These are phyloP conservation scores for Ceratocystis harringtonii DNA, from an alignment of 2,329 filamentous ascomycete species.

Conservation along the genomic window DNA sequence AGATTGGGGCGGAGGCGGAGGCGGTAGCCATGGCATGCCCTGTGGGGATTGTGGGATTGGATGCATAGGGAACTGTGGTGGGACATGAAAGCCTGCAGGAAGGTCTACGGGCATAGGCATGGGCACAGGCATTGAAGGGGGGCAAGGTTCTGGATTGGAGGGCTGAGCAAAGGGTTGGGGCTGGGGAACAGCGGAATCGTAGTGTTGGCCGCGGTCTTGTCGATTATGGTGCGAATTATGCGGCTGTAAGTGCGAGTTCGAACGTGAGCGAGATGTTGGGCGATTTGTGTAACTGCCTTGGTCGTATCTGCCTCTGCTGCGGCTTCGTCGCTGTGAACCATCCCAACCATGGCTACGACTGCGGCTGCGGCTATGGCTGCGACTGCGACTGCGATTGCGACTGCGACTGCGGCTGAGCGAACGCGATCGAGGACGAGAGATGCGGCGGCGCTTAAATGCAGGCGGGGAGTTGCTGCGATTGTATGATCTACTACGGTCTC, in stretches of 20 bases:
- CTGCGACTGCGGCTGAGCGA: neutral
- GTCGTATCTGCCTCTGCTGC: neutral
- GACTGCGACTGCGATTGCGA: neutral
- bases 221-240: conserved; percentile 5
- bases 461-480: neutral
- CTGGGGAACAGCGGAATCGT: neutral
- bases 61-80: conserved; percentile 23
- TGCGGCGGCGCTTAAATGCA: conserved; percentile 8
- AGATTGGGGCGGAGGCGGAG: conserved; percentile 21
- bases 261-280: conserved; percentile 19
- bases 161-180: conserved; percentile 9
- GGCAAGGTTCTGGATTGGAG: neutral
- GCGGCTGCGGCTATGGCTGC: conserved; percentile 21
- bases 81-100: conserved; percentile 19
- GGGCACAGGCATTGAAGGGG: neutral
- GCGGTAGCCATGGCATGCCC: conserved; percentile 16
- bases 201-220: neutral
- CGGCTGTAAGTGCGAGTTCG: conserved; percentile 18
- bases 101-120: conserved; percentile 12
- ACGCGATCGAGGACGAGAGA: conserved; percentile 1
- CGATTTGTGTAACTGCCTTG: conserved; percentile 1
- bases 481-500: conserved; percentile 7
- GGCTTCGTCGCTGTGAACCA: conserved; percentile 1
- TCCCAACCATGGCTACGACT: conserved; percentile 16
- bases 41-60: conserved; percentile 23